phyloP scores from a whole-genome alignment of 371 early-diverging fungal genomes.

The Mortierella sp. region DNA sequence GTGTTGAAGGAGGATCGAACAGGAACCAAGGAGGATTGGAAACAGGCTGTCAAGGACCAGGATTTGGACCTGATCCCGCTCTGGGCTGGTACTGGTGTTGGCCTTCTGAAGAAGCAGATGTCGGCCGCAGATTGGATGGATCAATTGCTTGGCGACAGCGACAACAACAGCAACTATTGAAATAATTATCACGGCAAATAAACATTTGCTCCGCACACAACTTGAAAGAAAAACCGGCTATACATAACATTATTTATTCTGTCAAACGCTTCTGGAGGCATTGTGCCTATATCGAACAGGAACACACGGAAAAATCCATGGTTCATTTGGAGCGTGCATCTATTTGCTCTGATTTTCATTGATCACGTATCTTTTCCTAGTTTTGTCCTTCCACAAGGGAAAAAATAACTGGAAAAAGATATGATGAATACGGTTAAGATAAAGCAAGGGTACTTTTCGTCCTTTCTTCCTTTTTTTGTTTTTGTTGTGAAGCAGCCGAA shows the following conservation, averaged over 20 bases:
- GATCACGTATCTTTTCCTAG: no score
- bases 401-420: no score
- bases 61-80: constrained; percentile 38
- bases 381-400: no score
- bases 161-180: not conserved
- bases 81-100: constrained; percentile 49
- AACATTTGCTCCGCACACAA: constrained; percentile 1
- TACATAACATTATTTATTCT: no score
- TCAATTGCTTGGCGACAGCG: constrained; percentile 14
- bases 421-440: no score
- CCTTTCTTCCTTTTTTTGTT: no score
- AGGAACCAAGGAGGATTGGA: constrained; percentile 40
- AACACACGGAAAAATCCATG: no score
- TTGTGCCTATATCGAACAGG: not conserved
- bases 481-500: no score
- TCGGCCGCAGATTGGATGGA: constrained; percentile 45
- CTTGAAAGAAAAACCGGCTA: no score
- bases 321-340: no score
- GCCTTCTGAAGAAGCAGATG: constrained; percentile 44
- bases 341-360: no score
- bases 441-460: no score
- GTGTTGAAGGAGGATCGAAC: constrained; percentile 35
- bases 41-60: constrained; percentile 28
- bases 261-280: not conserved
- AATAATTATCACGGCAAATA: not conserved